phyloP scores from a whole-genome alignment of 2,329 filamentous ascomycete species.

The Fusarium newnesense region DNA sequence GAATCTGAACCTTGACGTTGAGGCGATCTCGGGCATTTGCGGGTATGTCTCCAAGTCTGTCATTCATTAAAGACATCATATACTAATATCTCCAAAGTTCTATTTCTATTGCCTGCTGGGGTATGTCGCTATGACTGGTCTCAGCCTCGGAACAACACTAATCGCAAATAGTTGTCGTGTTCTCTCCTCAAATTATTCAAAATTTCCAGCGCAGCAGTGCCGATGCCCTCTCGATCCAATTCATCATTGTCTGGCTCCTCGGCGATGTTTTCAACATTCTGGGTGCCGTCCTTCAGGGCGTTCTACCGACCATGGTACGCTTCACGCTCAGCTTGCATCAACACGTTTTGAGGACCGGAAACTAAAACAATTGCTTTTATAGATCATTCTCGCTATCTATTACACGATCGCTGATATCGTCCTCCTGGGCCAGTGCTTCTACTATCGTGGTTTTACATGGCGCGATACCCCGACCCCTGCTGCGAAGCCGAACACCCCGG shows the following conservation, averaged over 20 bases:
- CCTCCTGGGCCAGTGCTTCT: conserved; percentile 89
- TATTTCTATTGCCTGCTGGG: conserved; percentile 96
- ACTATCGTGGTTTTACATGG: conserved; percentile 87
- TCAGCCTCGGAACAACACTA: conserved; percentile 20
- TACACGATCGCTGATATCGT: conserved; percentile 94
- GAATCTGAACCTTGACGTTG: conserved; percentile 80
- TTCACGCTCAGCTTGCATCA: not conserved
- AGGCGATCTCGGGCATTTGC: conserved; percentile 91
- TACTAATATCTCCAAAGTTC: conserved; percentile 64
- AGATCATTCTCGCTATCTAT: conserved; percentile 91
- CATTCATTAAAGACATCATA: not conserved
- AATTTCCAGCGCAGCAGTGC: conserved; percentile 88
- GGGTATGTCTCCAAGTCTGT: conserved; percentile 67
- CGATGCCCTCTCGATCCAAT: conserved; percentile 89
- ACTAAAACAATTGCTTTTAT: conserved; percentile 20
- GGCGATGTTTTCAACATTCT: conserved; percentile 98
- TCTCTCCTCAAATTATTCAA: conserved; percentile 95
- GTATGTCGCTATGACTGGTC: conserved; percentile 41
- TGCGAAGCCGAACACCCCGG: conserved; percentile 52
- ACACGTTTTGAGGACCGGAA: not conserved
- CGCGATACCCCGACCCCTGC: conserved; percentile 61
- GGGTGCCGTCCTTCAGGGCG: conserved; percentile 89
- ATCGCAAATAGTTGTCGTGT: conserved; percentile 77
- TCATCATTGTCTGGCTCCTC: conserved; percentile 90
- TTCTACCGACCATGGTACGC: conserved; percentile 87